phyloP scores from a whole-genome alignment of 192 early-diverging fungal genomes.

The Anaeromyces robustus region DNA sequence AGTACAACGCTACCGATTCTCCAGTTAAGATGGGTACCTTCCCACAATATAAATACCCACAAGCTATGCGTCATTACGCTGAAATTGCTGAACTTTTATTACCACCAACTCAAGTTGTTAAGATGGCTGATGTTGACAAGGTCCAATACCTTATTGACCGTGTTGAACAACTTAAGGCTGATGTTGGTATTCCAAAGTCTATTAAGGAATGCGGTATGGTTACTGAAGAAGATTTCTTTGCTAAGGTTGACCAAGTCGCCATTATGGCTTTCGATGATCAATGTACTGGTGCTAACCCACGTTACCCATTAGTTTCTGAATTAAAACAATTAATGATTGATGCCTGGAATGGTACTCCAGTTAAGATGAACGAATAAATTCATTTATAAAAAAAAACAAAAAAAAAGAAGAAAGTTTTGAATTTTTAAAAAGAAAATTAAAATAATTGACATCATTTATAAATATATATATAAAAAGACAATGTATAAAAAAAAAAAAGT shows the following conservation, averaged over 20 bases:
- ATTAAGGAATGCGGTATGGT: background rate
- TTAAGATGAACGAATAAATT: background rate
- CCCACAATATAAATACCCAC: background rate
- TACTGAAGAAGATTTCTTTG: background rate
- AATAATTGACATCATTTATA: no score
- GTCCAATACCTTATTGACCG: background rate
- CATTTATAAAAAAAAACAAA: no score
- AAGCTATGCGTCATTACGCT: background rate
- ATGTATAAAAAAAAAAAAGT: no score
- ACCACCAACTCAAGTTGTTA: background rate
- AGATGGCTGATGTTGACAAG: background rate
- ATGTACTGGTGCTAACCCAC: background rate
- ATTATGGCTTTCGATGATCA: background rate
- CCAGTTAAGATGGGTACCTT: background rate
- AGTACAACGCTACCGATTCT: background rate
- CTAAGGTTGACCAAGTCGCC: background rate
- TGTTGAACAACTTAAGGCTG: background rate
- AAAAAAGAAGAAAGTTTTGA: background rate
- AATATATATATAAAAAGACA: no score
- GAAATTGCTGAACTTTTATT: background rate
- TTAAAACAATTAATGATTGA: background rate
- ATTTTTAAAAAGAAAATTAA: background rate
- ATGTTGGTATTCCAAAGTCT: background rate
- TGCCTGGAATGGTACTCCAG: background rate
- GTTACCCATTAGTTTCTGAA: background rate